Evolutionary conservation across 139 green algal genomes (phyloP).

Genomic region (Chara braunii): DNA sequence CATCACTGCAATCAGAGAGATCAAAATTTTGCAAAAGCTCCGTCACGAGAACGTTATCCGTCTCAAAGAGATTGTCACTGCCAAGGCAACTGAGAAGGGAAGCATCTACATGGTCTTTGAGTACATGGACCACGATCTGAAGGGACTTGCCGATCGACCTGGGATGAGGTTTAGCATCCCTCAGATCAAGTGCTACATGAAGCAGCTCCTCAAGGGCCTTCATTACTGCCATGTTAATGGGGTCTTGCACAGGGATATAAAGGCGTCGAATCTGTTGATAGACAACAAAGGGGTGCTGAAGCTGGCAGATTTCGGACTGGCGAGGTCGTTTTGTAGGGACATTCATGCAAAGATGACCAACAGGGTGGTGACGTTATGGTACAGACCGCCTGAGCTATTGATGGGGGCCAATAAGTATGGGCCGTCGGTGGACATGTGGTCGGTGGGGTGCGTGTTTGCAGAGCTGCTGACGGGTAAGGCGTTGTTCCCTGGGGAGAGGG

Average conservation of each 20-base stretch:
- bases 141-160: constrained; percentile 72
- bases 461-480: constrained; percentile 23
- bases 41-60: constrained; percentile 89
- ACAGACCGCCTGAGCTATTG: constrained; percentile 51
- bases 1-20: constrained; percentile 97
- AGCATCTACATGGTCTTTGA: constrained; percentile 99
- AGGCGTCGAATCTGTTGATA: constrained; percentile 81
- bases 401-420: constrained; percentile 26
- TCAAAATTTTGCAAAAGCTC: constrained; percentile 87
- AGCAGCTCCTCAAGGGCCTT: constrained; percentile 86
- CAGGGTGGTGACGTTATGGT: constrained; percentile 98
- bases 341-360: constrained; percentile 69
- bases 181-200: constrained; percentile 80
- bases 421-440: constrained; percentile 32
- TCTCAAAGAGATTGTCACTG: constrained; percentile 91
- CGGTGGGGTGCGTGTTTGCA: constrained; percentile 38
- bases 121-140: constrained; percentile 97
- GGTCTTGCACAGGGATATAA: constrained; percentile 59
- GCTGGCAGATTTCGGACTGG: constrained; percentile 78
- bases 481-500: constrained; percentile 19
- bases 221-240: constrained; percentile 75
- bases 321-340: constrained; percentile 55
- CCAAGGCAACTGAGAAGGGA: constrained; percentile 70
- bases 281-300: constrained; percentile 57
- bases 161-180: constrained; percentile 56